Conservation (phyloP, 2,329 filamentous ascomycete species). For the Grosmannia huntii region DNA sequence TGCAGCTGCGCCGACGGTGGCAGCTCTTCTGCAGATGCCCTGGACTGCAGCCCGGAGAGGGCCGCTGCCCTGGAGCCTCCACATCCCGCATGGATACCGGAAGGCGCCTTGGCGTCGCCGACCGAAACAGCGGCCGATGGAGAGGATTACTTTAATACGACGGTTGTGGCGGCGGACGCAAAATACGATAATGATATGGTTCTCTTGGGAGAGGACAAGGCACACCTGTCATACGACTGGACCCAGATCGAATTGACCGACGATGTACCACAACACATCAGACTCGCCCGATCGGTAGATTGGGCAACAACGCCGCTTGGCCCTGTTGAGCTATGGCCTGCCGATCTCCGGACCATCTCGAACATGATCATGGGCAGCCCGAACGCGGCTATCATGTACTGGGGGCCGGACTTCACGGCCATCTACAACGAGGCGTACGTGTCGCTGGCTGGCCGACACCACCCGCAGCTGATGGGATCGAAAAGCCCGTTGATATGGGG, state of each 20-base stretch:
- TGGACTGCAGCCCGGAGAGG: not conserved
- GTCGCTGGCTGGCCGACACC: constrained; percentile 60
- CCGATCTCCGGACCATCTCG: constrained; percentile 63
- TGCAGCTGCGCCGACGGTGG: constrained; percentile 24
- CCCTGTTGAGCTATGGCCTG: constrained; percentile 60
- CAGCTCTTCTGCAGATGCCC: not conserved
- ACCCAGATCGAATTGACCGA: constrained; percentile 54
- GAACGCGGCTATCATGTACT: constrained; percentile 66
- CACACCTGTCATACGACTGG: constrained; percentile 61
- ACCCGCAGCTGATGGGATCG: constrained; percentile 63
- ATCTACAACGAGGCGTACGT: constrained; percentile 66
- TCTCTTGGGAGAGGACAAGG: constrained; percentile 17
- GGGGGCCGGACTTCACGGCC: constrained; percentile 57
- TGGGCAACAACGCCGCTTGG: constrained; percentile 64
- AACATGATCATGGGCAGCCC: constrained; percentile 73
- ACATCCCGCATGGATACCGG: not conserved
- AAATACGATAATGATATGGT: no score
- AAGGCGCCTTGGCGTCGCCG: not conserved
- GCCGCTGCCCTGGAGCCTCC: not conserved
- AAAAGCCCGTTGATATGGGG: constrained; percentile 56
- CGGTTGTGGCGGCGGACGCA: not conserved
- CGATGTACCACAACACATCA: constrained; percentile 56
- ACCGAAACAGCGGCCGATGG: not conserved
- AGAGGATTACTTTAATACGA: not conserved
- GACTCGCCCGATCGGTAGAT: constrained; percentile 57